Evolutionary conservation across 2,329 filamentous ascomycete species (phyloP), one percentile per base, ranked within the genome.

Genomic region (Cordyceps javanica): DNA sequence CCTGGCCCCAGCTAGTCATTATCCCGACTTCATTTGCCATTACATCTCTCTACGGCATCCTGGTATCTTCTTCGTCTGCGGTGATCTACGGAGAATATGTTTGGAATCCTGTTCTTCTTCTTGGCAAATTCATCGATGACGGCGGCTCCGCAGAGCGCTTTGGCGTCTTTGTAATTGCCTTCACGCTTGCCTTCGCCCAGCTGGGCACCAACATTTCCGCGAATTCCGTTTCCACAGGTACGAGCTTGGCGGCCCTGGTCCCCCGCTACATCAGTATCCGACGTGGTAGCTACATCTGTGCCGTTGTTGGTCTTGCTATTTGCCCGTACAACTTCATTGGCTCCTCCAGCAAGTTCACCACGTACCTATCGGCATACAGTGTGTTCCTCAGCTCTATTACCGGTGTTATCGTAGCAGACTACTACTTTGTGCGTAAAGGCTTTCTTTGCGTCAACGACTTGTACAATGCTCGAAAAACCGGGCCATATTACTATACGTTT

Each of bases 351-450:
- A 86, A 87, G 72, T 96, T 96, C 75, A 94, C 90, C 0, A 95
- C 90, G 3, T 96, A 96, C 68, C 83, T 97, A 1, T 94, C 89
- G 1, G 88, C 92, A 1, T 96, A 96, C 76, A 91, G 89, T 3
- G 91, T 97, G 58, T 97, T 97, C 74, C 81, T 97, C n/a, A 92
- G 89, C 59, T 91, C 89, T 44, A 95, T 97, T 61, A 91, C 90
- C 0, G 92, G 92, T n/a, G 90, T 96, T 62, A 94, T 96, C 75
- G 78, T 91, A 60, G 82, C 80, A 64, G 92, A 97, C 72, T 97
- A 97, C 76, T 97, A 95, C 72, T 61, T 88, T 57, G 89, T 96
- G 5, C 88, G 92, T 59, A 86, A 82, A 59, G 92, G 92, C 5
- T 96, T 91, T 69, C 77, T 94, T 2, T 83, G 91, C 62, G 77